phyloP scores from a whole-genome alignment of 2,329 filamentous ascomycete genomes.

The Arthrinium phaeospermum region DNA sequence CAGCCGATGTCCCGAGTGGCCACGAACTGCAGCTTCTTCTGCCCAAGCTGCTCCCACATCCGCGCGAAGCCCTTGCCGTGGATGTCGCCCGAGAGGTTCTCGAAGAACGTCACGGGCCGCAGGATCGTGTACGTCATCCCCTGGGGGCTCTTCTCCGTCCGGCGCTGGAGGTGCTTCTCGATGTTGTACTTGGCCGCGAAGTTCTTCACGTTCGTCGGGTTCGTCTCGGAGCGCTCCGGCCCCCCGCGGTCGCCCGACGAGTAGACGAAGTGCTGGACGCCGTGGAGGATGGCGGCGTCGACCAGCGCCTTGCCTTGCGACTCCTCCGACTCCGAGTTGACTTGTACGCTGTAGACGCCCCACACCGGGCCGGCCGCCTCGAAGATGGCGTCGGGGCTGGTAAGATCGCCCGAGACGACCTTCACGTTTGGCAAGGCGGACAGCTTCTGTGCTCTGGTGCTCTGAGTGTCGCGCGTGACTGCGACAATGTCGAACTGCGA shows the following conservation, averaged over 20 bases:
- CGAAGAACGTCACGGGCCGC: conserved; percentile 63
- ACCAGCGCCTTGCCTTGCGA: conserved; percentile 59
- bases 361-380: conserved; percentile 20
- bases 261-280: conserved; percentile 63
- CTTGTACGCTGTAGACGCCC: conserved; percentile 24
- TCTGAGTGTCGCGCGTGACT: conserved; percentile 17
- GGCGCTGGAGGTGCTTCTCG: conserved; percentile 58
- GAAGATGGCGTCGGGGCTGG: conserved; percentile 18
- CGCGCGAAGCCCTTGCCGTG: conserved; percentile 39
- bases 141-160: conserved; percentile 39
- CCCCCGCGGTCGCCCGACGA: conserved; percentile 65
- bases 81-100: conserved; percentile 47
- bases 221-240: conserved; percentile 47
- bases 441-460: conserved; percentile 14
- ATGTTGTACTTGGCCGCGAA: conserved; percentile 63
- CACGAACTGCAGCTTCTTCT: conserved; percentile 43
- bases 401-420: conserved; percentile 18
- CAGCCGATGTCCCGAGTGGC: conserved; percentile 47
- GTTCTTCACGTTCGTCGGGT: conserved; percentile 60
- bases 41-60: conserved; percentile 38
- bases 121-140: conserved; percentile 63
- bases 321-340: conserved; percentile 28
- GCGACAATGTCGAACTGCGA: conserved; percentile 19
- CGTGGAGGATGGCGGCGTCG: conserved; percentile 55
- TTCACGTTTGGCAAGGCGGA: conserved; percentile 2